Percentiles rank a stretch among this genome's conserved stretches.
Conservation (phyloP, 1,139 yeast genomes). For the Saccharomyces hybrid region DNA sequence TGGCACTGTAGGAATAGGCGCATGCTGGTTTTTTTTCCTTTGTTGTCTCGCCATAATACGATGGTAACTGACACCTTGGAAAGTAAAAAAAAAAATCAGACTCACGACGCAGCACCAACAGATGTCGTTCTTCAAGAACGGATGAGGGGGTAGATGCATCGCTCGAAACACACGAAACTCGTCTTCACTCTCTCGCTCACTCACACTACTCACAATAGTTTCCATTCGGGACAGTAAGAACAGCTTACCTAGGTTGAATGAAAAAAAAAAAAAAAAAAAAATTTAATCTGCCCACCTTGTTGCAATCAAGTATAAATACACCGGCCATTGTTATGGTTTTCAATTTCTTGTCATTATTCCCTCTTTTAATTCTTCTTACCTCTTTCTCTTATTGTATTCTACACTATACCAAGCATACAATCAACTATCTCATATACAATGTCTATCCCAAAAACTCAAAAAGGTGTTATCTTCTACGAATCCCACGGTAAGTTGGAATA, state of each 20-base stretch:
- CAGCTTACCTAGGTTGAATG: no score
- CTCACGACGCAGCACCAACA: neutral
- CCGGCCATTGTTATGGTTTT: neutral
- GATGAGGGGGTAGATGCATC: neutral
- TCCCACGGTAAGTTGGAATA: conserved; percentile 42
- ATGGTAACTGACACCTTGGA: no score
- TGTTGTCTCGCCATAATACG: neutral
- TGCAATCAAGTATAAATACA: neutral
- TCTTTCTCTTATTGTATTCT: neutral
- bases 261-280: neutral
- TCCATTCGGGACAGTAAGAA: no score
- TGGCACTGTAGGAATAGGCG: neutral
- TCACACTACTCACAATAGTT: neutral
- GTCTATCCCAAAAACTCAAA: conserved; percentile 38
- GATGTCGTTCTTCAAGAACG: neutral
- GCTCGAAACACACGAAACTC: neutral
- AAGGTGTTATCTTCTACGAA: conserved; percentile 42
- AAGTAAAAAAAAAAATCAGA: neutral
- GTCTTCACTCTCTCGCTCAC: neutral
- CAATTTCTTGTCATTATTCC: neutral
- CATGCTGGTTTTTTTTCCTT: neutral
- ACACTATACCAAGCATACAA: neutral
- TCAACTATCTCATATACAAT: conserved; percentile 2
- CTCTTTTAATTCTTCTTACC: neutral
- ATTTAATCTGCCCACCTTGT: neutral